Evolutionary conservation across 2,329 filamentous ascomycete species (phyloP).

Genomic region (Chrysosporium queenslandicum): DNA sequence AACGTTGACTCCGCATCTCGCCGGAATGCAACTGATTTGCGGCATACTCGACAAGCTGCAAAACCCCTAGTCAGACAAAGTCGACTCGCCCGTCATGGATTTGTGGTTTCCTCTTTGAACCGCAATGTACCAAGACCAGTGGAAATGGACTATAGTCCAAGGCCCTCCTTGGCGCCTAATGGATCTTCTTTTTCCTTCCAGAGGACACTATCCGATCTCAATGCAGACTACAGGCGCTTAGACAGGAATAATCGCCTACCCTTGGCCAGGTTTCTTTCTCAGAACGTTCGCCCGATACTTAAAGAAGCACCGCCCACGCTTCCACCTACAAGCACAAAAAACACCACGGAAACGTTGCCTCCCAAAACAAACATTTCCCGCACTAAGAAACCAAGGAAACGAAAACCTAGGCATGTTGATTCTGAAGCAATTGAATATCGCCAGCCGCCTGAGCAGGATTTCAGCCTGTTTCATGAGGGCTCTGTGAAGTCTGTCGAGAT

Average conservation of each 20-base stretch:
- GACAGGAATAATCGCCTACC: constrained; percentile 22
- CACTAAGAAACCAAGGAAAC: constrained; percentile 25
- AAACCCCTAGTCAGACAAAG: constrained; percentile 3
- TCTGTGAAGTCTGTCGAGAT: constrained; percentile 8
- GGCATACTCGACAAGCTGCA: background rate
- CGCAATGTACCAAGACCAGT: constrained; percentile 29
- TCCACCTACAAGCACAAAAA: background rate
- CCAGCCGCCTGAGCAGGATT: constrained; percentile 29
- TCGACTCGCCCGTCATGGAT: constrained; percentile 29
- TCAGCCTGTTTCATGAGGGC: constrained; percentile 10
- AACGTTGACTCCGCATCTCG: background rate
- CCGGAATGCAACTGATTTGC: background rate
- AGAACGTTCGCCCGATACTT: constrained; percentile 8
- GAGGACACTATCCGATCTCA: constrained; percentile 27
- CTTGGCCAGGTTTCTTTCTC: constrained; percentile 30
- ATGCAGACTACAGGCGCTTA: constrained; percentile 23
- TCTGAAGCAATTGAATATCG: constrained; percentile 38
- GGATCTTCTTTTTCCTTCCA: constrained; percentile 23
- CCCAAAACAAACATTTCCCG: constrained; percentile 6
- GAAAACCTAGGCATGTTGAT: constrained; percentile 38
- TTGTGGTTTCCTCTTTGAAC: constrained; percentile 30
- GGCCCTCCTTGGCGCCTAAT: constrained; percentile 13
- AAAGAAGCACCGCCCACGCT: background rate
- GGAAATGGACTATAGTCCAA: constrained; percentile 23
- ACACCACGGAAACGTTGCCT: constrained; percentile 9